Conservation (phyloP, 768 basidiomycete species). For the Mycena pura region DNA sequence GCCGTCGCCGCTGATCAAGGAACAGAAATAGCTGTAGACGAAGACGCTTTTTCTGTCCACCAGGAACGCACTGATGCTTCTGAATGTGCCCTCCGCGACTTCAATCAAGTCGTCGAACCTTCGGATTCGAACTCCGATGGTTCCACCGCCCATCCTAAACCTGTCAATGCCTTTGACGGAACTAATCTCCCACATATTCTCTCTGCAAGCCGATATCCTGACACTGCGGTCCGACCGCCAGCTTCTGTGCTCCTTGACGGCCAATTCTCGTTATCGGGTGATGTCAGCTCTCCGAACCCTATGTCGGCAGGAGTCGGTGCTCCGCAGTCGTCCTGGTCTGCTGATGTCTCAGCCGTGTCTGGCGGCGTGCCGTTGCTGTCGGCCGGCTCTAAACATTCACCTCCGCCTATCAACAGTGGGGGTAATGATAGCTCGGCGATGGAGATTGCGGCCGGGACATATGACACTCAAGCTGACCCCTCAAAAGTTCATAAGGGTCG, state of each 20-base stretch:
- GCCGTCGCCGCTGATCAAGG: background rate
- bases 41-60: background rate
- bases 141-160: too few species aligned
- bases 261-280: background rate
- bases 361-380: background rate
- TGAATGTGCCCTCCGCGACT: background rate
- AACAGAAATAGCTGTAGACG: background rate
- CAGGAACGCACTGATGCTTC: background rate
- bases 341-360: background rate
- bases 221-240: background rate
- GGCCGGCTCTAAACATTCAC: background rate
- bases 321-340: background rate
- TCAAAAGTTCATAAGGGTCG: background rate
- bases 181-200: too few species aligned
- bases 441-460: background rate
- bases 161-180: too few species aligned
- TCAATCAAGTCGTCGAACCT: constrained; percentile 2
- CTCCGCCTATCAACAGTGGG: background rate
- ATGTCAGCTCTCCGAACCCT: too few species aligned
- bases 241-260: background rate
- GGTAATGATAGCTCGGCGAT: background rate
- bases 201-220: too few species aligned
- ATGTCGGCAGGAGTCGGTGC: too few species aligned
- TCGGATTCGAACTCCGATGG: too few species aligned
- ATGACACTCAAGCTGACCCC: background rate